Percentiles rank a stretch among this genome's conserved stretches.
These are phyloP conservation scores for Colletotrichum coccodes DNA, from an alignment of 2,329 filamentous ascomycete species.

Conservation along the genomic window DNA sequence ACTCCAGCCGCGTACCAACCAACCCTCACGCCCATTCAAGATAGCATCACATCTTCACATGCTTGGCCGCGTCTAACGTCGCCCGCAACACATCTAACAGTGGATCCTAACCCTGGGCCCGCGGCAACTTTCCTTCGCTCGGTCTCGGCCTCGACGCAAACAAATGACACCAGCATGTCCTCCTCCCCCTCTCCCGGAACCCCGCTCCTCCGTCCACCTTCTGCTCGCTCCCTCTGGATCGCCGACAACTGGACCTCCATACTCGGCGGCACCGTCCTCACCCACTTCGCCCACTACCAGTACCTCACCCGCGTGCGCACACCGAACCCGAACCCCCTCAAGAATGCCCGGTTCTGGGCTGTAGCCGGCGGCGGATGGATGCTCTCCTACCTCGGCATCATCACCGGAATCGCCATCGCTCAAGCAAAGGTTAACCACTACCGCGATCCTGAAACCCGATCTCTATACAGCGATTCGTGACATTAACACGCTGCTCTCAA, in stretches of 20 bases:
- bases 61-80: neutral
- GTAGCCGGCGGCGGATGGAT: slow-evolving; percentile 33
- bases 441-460: slow-evolving; percentile 22
- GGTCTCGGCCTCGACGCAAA: neutral
- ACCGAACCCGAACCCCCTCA: slow-evolving; percentile 29
- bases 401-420: slow-evolving; percentile 29
- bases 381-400: slow-evolving; percentile 32
- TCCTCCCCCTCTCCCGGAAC: slow-evolving; percentile 2
- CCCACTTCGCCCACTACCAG: slow-evolving; percentile 33
- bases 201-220: slow-evolving; percentile 26
- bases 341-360: slow-evolving; percentile 35
- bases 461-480: slow-evolving; percentile 18
- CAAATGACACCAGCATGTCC: slow-evolving; percentile 2
- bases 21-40: neutral
- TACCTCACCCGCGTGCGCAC: slow-evolving; percentile 30
- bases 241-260: slow-evolving; percentile 34
- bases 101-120: neutral
- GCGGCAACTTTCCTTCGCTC: neutral
- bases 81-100: neutral
- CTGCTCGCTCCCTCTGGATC: slow-evolving; percentile 25
- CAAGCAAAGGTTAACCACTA: slow-evolving; percentile 31
- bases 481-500: neutral
- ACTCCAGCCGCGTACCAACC: neutral
- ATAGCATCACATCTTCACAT: slow-evolving; percentile 1
- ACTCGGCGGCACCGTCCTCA: slow-evolving; percentile 29